Conservation (phyloP, 345 rosid species). For the Tarenaya hassleriana region DNA sequence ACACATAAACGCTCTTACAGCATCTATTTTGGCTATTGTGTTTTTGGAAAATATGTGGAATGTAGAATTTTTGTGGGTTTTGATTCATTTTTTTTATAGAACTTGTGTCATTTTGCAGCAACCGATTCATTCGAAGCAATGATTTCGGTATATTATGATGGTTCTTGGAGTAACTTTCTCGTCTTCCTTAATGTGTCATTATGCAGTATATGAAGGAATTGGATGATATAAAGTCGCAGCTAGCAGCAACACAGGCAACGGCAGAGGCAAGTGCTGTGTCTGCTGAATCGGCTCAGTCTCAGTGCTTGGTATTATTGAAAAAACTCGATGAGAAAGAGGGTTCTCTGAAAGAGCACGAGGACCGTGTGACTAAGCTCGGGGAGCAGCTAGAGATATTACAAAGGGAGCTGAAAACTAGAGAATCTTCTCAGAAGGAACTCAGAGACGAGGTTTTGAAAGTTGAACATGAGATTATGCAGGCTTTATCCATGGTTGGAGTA, state of each 20-base stretch:
- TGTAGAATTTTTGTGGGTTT: neutral
- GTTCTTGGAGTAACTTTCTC: neutral
- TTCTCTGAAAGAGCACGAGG: slow-evolving; percentile 66
- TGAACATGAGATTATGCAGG: slow-evolving; percentile 58
- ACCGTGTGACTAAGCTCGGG: slow-evolving; percentile 52
- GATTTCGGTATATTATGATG: neutral
- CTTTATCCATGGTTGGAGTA: slow-evolving; percentile 46
- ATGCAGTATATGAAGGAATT: slow-evolving; percentile 55
- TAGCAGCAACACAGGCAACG: slow-evolving; percentile 49
- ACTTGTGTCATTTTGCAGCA: neutral
- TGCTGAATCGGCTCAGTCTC: slow-evolving; percentile 58
- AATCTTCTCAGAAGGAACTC: slow-evolving; percentile 63
- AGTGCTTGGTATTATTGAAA: slow-evolving; percentile 46
- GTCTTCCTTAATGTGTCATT: neutral
- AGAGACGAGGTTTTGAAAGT: slow-evolving; percentile 65
- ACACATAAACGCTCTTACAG: too few species aligned
- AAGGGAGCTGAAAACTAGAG: slow-evolving; percentile 66
- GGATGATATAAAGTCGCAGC: slow-evolving; percentile 54
- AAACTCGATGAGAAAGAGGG: slow-evolving; percentile 61
- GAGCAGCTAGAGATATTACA: slow-evolving; percentile 57
- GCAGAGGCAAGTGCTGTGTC: slow-evolving; percentile 68
- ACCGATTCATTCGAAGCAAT: too few species aligned
- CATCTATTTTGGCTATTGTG: too few species aligned
- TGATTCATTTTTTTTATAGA: neutral
- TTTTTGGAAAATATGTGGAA: too few species aligned